Evolutionary conservation across 164 flowering plant species (phyloP).

Genomic region (Umbilicus rupestris): DNA sequence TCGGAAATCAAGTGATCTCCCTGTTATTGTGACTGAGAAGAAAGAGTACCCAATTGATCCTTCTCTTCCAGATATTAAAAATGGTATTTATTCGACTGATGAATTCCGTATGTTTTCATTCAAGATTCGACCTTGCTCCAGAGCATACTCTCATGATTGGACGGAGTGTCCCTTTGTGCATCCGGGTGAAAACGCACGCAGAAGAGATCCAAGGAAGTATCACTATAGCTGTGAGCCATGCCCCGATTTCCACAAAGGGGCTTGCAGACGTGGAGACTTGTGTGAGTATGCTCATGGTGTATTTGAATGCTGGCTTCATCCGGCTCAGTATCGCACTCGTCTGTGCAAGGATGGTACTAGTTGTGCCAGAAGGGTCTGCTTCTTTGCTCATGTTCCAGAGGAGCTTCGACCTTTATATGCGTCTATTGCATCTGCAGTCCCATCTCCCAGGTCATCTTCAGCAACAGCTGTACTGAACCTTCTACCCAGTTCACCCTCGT

Average conservation of each 20-base stretch:
- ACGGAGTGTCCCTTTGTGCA: constrained; percentile 71
- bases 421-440: constrained; percentile 47
- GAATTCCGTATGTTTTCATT: constrained; percentile 63
- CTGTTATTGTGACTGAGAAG: constrained; percentile 24
- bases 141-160: constrained; percentile 70
- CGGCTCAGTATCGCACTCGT: constrained; percentile 54
- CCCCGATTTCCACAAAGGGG: constrained; percentile 53
- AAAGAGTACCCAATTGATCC: constrained; percentile 53
- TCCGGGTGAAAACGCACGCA: constrained; percentile 62
- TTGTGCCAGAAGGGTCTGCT: constrained; percentile 46
- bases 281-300: constrained; percentile 73
- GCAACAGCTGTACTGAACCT: constrained; percentile 32
- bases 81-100: constrained; percentile 48
- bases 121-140: constrained; percentile 54
- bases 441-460: constrained; percentile 33
- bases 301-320: constrained; percentile 68
- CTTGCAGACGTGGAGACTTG: constrained; percentile 48
- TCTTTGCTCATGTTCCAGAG: constrained; percentile 51
- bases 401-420: constrained; percentile 52
- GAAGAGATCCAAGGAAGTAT: constrained; percentile 54
- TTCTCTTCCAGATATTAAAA: constrained; percentile 54
- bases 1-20: constrained; percentile 16
- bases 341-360: constrained; percentile 51
- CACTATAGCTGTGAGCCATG: constrained; percentile 67
- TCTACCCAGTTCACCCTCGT: constrained; percentile 34